phyloP scores from a whole-genome alignment of 192 early-diverging fungal species.

The Linnemannia zychae region DNA sequence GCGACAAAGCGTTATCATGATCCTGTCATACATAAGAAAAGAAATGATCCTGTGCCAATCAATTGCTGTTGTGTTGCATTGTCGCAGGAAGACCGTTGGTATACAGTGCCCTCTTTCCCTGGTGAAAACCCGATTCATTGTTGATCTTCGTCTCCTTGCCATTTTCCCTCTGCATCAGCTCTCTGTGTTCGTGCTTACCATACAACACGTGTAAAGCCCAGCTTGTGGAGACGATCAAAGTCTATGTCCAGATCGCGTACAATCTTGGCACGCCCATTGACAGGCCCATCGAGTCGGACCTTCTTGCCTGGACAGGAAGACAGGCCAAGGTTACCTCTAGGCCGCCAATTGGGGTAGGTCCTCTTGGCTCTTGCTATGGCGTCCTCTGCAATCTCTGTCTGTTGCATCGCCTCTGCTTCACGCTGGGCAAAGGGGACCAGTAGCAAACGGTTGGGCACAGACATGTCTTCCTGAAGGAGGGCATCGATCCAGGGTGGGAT shows the following conservation, averaged over 20 bases:
- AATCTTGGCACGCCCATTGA: conserved; percentile 77
- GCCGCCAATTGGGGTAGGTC: conserved; percentile 34
- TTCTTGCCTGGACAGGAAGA: conserved; percentile 87
- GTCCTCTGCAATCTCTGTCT: conserved; percentile 16
- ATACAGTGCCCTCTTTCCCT: not conserved
- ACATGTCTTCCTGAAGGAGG: conserved; percentile 42
- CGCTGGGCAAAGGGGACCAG: conserved; percentile 40
- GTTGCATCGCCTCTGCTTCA: conserved; percentile 28
- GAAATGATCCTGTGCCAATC: not conserved
- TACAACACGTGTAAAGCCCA: conserved; percentile 71
- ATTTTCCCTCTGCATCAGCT: not conserved
- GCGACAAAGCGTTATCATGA: conserved; percentile 6
- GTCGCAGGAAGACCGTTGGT: not conserved
- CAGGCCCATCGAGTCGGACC: conserved; percentile 78
- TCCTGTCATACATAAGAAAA: not conserved
- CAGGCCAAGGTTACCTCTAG: conserved; percentile 74
- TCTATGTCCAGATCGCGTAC: conserved; percentile 80
- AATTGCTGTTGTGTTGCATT: not conserved
- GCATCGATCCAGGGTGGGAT: conserved; percentile 49
- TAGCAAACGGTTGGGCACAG: conserved; percentile 18
- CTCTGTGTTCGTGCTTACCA: conserved; percentile 62
- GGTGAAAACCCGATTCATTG: not conserved
- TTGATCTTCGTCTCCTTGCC: not conserved
- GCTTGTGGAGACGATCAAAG: conserved; percentile 71
- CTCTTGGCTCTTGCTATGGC: conserved; percentile 23